Conservation (phyloP, 2,329 filamentous ascomycete genomes). For the Paraconiothyrium sp. region DNA sequence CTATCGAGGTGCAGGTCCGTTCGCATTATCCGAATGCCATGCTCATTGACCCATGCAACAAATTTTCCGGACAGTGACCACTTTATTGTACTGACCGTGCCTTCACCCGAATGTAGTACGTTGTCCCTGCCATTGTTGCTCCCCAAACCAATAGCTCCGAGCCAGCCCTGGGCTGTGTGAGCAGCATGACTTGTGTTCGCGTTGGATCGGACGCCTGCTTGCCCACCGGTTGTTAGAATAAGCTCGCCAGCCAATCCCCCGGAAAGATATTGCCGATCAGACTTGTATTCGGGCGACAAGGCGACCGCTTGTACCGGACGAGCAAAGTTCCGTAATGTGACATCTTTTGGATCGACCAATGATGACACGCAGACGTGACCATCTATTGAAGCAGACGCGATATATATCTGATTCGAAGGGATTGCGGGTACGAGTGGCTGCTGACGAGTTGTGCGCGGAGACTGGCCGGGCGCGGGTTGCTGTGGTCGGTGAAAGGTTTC, state of each 20-base stretch:
- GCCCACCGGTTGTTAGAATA: conserved; percentile 84
- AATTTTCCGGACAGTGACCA: conserved; percentile 95
- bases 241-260: conserved; percentile 89
- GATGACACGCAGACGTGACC: conserved; percentile 94
- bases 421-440: conserved; percentile 70
- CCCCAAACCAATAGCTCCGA: conserved; percentile 85
- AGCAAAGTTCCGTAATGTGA: conserved; percentile 90
- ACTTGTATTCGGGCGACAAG: conserved; percentile 93
- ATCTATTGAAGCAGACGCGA: conserved; percentile 93
- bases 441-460: conserved; percentile 63
- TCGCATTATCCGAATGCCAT: conserved; percentile 97
- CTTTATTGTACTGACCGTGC: conserved; percentile 87
- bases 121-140: conserved; percentile 83
- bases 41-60: conserved; percentile 94
- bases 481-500: conserved; percentile 33
- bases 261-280: conserved; percentile 87
- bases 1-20: conserved; percentile 83
- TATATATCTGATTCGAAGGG: conserved; percentile 89
- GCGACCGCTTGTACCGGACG: conserved; percentile 91
- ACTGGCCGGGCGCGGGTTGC: conserved; percentile 45
- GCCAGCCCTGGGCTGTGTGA: conserved; percentile 87
- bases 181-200: conserved; percentile 89
- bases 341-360: conserved; percentile 86
- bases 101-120: conserved; percentile 89
- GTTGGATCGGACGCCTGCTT: conserved; percentile 78